A percentile compares a stretch with the other conserved stretches of the same genome.
Conservation (phyloP, 805 yeast genomes). For the Candida tallmaniae region DNA sequence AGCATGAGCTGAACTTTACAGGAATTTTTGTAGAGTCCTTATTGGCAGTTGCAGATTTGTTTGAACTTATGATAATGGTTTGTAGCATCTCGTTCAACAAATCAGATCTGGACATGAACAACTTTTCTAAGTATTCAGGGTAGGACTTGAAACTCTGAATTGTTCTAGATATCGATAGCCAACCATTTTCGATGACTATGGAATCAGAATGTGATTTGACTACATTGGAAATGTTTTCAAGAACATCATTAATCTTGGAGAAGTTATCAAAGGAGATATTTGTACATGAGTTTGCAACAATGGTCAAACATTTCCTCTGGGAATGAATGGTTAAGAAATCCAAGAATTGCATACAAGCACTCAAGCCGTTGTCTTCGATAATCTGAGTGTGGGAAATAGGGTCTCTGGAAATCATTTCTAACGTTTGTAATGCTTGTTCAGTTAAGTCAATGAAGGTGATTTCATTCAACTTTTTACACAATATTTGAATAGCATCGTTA, state of each 20-base stretch:
- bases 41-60: constrained; percentile 13
- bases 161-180: constrained; percentile 59
- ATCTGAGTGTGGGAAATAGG: constrained; percentile 46
- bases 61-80: constrained; percentile 22
- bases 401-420: constrained; percentile 60
- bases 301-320: constrained; percentile 73
- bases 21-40: constrained; percentile 18
- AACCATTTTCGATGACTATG: constrained; percentile 56
- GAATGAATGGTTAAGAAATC: constrained; percentile 90
- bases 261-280: constrained; percentile 43
- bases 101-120: constrained; percentile 23
- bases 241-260: constrained; percentile 47
- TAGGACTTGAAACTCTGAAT: constrained; percentile 44
- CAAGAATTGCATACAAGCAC: constrained; percentile 63
- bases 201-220: constrained; percentile 53
- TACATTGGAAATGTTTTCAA: constrained; percentile 57
- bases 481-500: constrained; percentile 60
- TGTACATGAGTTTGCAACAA: constrained; percentile 66
- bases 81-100: constrained; percentile 21
- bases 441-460: constrained; percentile 85
- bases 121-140: constrained; percentile 41
- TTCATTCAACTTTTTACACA: constrained; percentile 64
- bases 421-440: constrained; percentile 79
- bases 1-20: constrained; percentile 33
- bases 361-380: constrained; percentile 56